Evolutionary conservation across 2,329 filamentous ascomycete species (phyloP), one percentile per base, ranked within the genome.

Genomic region (Aspergillus ibericus): DNA sequence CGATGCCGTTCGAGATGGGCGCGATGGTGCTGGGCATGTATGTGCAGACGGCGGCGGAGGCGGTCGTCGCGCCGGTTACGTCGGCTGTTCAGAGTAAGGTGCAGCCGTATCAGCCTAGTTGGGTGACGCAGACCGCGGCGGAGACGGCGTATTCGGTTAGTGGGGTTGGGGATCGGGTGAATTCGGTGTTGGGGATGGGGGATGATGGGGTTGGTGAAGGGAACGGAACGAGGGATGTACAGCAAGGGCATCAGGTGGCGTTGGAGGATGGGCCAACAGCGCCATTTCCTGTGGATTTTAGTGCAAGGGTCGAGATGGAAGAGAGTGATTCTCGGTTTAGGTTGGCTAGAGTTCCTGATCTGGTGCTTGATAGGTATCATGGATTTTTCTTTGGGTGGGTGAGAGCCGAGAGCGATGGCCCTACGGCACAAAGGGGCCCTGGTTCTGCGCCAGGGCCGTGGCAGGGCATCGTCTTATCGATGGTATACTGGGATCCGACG

Each of bases 371-470:
- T 61, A 80, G 82, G 3, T 77, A 90, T 51, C 74, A 77, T 12
- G 88, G 88, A 0, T 80, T 87, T 6, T 90, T 87, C 66, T 85
- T 88, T 38, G 87, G 85, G 3, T 90, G 88, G 87, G 83, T 81
- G 0, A 73, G 80, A 0, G 73, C 76, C 0, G 69, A 70, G 0
- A 70, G 74, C 5, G 27, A 20, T 44, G 49, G 29, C 8, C 9
- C 47, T 15, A 15, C 47, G 20, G n/a, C 55, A 15, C 68, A 66
- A 0, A 61, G 16, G n/a, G 38, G 38, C 1, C 38, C 38, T 3
- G 38, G 16, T 42, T 42, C 68, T 2, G 74, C 77, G 3, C 69
- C 70, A 3, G 52, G 77, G 1, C 52, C 80, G 32, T 90, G 88
- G 88, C 78, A 82, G 60, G 82, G 86, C 64, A 79, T 81, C 3